Conservation (phyloP, 129 eudicot species). For the Helichrysum umbraculigerum region DNA sequence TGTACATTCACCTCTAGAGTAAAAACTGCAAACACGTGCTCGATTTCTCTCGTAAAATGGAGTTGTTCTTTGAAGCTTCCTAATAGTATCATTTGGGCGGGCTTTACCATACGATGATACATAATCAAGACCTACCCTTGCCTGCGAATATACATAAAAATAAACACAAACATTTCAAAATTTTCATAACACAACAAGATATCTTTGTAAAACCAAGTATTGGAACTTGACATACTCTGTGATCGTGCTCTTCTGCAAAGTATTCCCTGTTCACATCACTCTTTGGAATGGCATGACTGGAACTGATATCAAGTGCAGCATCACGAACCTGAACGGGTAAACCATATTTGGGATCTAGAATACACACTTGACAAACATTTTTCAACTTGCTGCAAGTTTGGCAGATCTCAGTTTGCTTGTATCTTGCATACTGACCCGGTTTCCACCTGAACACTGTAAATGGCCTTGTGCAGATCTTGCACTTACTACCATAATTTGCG, state of each 20-base stretch:
- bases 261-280: constrained; percentile 89
- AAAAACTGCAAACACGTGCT: constrained; percentile 94
- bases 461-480: no score
- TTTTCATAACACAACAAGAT: no score
- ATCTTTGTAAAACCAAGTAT: not conserved
- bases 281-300: constrained; percentile 81
- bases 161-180: no score
- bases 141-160: constrained; percentile 37
- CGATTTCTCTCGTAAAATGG: constrained; percentile 90
- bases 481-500: no score
- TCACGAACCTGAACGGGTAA: constrained; percentile 93
- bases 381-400: constrained; percentile 90
- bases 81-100: constrained; percentile 79
- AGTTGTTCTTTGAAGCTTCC: constrained; percentile 89
- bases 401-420: constrained; percentile 80
- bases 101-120: constrained; percentile 88
- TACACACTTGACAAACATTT: constrained; percentile 90
- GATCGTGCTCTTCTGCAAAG: constrained; percentile 91
- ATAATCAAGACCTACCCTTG: constrained; percentile 92
- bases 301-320: constrained; percentile 72
- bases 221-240: constrained; percentile 54
- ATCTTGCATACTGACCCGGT: constrained; percentile 21
- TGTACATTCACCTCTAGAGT: constrained; percentile 82
- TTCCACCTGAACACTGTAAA: no score
- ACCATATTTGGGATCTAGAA: constrained; percentile 82